Base-by-base conservation (phyloP, 108 stramenopile genomes). In the Bacterosira constricta region DNA sequence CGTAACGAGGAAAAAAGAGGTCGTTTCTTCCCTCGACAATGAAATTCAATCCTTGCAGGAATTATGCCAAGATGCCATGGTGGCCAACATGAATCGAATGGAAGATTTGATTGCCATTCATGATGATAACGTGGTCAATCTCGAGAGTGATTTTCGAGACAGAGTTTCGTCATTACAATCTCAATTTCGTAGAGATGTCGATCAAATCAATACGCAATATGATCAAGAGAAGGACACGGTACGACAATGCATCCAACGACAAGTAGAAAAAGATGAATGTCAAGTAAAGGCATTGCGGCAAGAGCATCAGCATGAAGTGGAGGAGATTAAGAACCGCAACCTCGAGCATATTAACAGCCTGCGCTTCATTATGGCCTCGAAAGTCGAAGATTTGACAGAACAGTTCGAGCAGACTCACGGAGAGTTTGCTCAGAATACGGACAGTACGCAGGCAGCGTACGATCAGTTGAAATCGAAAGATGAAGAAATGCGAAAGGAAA, bases 311-410 rank as follows among this genome's bases (percentile, higher is more conserved):
- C 59, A 47, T 44, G 79, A 75, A 45, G 39, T 80, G n/a, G 73
- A 80, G 20, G 73, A 63, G 39, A 63, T 80, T 25, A 74, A 75
- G 53, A 63, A 55, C 29, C 66, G 73, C 8, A 63, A 63, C 32
- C 36, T 49, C 35, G 79, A 80, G n/a, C 15, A 69, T 17, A 63
- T 57, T 7, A 63, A 69, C 34, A 45, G 35, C 41, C 10, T 75
- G 6, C 31, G 68, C 34, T 62, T 21, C n/a, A 34, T 42, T 27
- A 46, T 80, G 41, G 73, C 69, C 54, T 56, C 61, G 0, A 75
- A 62, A 41, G 44, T 69, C 3, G 67, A 75, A 31, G 53, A 75
- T 25, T 41, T 80, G 11, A 60, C 63, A 37, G 67, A 69, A 34
- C 66, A 80, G 54, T 63, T 80, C 23, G 67, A 75, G 32, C 54